Base-by-base conservation (phyloP, 148 eudicot genomes). In the Pharnaceum exiguum region DNA sequence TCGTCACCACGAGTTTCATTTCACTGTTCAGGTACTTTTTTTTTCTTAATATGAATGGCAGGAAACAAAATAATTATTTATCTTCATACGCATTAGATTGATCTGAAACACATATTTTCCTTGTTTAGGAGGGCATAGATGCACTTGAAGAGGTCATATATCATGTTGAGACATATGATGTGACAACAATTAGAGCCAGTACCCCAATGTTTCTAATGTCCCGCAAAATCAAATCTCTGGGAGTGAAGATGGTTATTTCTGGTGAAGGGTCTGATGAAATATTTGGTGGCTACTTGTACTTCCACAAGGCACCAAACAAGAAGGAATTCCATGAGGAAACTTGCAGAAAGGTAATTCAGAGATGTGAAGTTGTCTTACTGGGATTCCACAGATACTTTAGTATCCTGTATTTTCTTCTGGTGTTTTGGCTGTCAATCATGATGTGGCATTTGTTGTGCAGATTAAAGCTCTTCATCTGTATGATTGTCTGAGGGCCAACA, bases 241-340 rank as follows among this genome's bases (percentile, higher is more conserved):
- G 97, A 48, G 97, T 91, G 17, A 91, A 91, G 71, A 91, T 91
- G 97, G 97, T 91, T 69, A 69, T 91, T 30, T 91, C 97, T 27
- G 97, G 97, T 63, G 97, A 91, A 80, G 97, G 97, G 39, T 78
- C 97, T 54, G 97, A 91, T 71, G 97, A 91, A 81, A 91, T 91
- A 17, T 91, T 91, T 74, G 97, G 97, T 48, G 97, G 97, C 35
- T 91, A 91, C 69, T 74, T 91, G 67, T 91, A 91, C 66, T 91
- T 91, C 52, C 97, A 91, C 69, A 91, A 91, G 81, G 97, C 97
- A 12, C 97, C 97, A 44, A 87, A 85, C 77, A 91, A 91, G 78
- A 80, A 90, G 74, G 97, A 91, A 74, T 57, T 87, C 28, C 97
- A 91, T 60, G 76, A 82, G 70, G 97, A 91, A 82, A 87, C 96